Percentiles rank a stretch among this genome's conserved stretches.
These are phyloP conservation scores for Ambrosia hybrid DNA, from an alignment of 140 eudicot genomes.

Conservation along the genomic window DNA sequence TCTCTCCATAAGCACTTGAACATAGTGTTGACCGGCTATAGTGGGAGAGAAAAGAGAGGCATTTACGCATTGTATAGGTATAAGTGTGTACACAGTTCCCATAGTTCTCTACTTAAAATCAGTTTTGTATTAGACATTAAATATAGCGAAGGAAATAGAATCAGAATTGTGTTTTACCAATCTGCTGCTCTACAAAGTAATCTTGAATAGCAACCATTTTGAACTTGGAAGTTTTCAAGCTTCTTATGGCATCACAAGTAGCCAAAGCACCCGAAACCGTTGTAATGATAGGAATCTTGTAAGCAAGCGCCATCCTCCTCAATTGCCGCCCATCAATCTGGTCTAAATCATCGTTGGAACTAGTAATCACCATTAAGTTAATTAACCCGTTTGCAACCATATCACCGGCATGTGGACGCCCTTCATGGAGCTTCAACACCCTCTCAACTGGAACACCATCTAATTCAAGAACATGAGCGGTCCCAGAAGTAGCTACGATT, in stretches of 20 bases:
- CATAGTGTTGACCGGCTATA: too few species aligned
- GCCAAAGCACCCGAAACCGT: constrained; percentile 95
- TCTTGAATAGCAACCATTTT: constrained; percentile 91
- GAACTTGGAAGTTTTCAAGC: constrained; percentile 59
- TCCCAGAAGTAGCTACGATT: constrained; percentile 78
- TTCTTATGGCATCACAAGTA: constrained; percentile 73
- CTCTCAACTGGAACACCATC: constrained; percentile 81
- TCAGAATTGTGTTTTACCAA: constrained; percentile 17
- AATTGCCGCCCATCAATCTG: constrained; percentile 81
- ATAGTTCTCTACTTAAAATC: too few species aligned
- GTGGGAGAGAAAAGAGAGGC: too few species aligned
- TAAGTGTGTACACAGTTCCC: too few species aligned
- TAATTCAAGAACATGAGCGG: constrained; percentile 71
- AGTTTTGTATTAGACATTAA: too few species aligned
- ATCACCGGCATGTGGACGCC: constrained; percentile 87
- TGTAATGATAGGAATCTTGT: constrained; percentile 78
- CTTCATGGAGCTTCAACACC: constrained; percentile 91
- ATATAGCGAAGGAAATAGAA: background rate
- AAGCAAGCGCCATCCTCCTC: constrained; percentile 93
- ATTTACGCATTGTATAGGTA: too few species aligned
- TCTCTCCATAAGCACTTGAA: background rate
- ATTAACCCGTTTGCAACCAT: constrained; percentile 88
- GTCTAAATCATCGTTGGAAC: constrained; percentile 79
- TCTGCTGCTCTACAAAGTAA: constrained; percentile 44
- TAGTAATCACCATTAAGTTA: constrained; percentile 87